Base-by-base conservation (phyloP, 306 rosid genomes). In the Quercus robur region DNA sequence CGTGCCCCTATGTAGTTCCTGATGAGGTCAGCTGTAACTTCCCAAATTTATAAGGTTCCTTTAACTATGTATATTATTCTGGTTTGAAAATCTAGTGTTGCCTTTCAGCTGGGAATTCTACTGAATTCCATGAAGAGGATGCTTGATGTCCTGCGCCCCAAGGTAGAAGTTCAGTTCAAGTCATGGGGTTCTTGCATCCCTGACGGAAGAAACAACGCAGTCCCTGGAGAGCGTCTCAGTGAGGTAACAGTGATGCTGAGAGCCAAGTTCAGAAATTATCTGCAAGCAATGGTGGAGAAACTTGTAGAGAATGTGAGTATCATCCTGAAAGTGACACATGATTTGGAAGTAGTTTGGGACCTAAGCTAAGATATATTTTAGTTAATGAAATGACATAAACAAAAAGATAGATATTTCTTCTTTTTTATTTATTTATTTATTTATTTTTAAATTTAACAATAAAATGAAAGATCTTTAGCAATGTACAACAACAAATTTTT, bases 211-310 rank as follows among this genome's bases (percentile, higher is more conserved):
- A 92, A 82, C 70, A 79, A 49, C 1, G 17, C 89, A 49, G 86
- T 87, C 78, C 98, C 99, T 63, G 99, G 98, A 73, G 99, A 96
- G 84, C 89, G 94, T 80, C 98, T 96, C 59, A 96, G 98, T 70
- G 99, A 96, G 87, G 99, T 96, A 64, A 90, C 99, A 3, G 99
- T 96, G 80, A 96, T 96, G 98, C 86, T 93, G 77, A 91, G 99
- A 80, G 92, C 99, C 2, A 96, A 96, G 85, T 96, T 96, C 75
- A 88, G 98, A 88, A 93, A 89, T 78, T 90, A 93, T 81, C 20
- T 96, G 41, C 99, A 93, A 80, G 97, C 97, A 58, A 89, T 90
- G 8, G 97, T 93, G 80, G 99, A 96, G 85, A 96, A 91, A 78
- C 97, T 96, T 5, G 84, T 79, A 15, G 99, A 91, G 77, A 96